These are phyloP conservation scores for Nicotiana tomentosiformis DNA, from an alignment of 257 asterid species.

Conservation along the genomic window DNA sequence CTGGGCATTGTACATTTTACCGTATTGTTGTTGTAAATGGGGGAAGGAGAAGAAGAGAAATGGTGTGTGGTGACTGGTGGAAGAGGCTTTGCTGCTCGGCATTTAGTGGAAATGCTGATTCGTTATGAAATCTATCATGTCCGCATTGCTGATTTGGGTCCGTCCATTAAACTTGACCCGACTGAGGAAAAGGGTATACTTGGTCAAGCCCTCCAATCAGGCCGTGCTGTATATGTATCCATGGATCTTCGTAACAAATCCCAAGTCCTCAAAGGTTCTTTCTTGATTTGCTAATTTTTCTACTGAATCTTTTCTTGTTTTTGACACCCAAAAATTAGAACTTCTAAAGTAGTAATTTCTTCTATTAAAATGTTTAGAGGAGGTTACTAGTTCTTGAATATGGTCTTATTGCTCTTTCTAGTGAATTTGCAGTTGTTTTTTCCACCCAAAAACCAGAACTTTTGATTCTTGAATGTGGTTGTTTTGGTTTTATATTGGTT, in stretches of 20 bases:
- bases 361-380: too few relatives aligned
- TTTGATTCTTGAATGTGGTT: not conserved
- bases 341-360: too few relatives aligned
- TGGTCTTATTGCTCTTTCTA: too few relatives aligned
- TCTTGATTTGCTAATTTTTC: not conserved
- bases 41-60: conserved; percentile 46
- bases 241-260: conserved; percentile 88
- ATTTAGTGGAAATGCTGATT: conserved; percentile 80
- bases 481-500: not conserved
- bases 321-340: not conserved
- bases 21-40: not conserved
- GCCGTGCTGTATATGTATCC: conserved; percentile 59
- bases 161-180: conserved; percentile 54
- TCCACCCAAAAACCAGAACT: too few relatives aligned
- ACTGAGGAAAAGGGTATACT: conserved; percentile 66
- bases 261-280: conserved; percentile 63
- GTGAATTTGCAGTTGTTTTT: too few relatives aligned
- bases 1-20: not conserved
- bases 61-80: conserved; percentile 98
- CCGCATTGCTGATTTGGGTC: conserved; percentile 75
- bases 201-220: conserved; percentile 61
- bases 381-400: too few relatives aligned
- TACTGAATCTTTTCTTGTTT: not conserved
- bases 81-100: conserved; percentile 94
- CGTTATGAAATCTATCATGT: conserved; percentile 53